Base-by-base conservation (phyloP, 1,284 basidiomycete species). In the Meira miltonrushii region DNA sequence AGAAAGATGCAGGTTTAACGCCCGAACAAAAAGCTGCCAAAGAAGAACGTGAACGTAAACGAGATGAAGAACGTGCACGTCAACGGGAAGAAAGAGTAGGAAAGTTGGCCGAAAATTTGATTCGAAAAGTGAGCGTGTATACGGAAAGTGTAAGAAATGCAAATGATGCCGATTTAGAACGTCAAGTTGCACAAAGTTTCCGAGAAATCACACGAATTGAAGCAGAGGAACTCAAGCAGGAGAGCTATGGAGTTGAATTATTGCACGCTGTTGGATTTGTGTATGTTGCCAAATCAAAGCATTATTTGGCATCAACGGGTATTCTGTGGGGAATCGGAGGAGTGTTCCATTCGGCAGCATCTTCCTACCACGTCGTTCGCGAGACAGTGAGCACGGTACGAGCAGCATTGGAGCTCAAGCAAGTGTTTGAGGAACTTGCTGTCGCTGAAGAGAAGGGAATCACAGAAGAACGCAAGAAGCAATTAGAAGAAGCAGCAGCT, bases 401-500 rank as follows among this genome's bases (percentile, higher is more conserved):
- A 0, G 75, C 75, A 2, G 75, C 75, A 11, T 49, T 78, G 7
- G 75, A 78, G 62, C 85, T 99, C 60, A 97, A 97, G 79, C 83
- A 84, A 38, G 91, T 97, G 0, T 99, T 98, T 67, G 92, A 98
- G 72, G 91, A 92, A 77, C 87, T 99, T 33, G 57, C 71, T 4
- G 75, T 75, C 54, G 78, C 78, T 0, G 90, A 94, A 79, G 87
- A 90, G 74, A 85, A 88, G 0, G 95, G 94, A 84, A 82, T 96
- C 55, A 84, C 83, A 2, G 86, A 89, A 0, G 94, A 95, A 61
- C 88, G 93, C 77, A 88, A 88, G 81, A 85, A 86, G 72, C 87
- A 89, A 68, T 82, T 99, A 1, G 95, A 99, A 77, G 94, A 98
- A 72, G 88, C 92, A 74, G 94, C 94, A 1, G 92, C 95, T 0